Evolutionary conservation across 192 early-diverging fungal genomes (phyloP).

Genomic region (Radiomyces spectabilis): DNA sequence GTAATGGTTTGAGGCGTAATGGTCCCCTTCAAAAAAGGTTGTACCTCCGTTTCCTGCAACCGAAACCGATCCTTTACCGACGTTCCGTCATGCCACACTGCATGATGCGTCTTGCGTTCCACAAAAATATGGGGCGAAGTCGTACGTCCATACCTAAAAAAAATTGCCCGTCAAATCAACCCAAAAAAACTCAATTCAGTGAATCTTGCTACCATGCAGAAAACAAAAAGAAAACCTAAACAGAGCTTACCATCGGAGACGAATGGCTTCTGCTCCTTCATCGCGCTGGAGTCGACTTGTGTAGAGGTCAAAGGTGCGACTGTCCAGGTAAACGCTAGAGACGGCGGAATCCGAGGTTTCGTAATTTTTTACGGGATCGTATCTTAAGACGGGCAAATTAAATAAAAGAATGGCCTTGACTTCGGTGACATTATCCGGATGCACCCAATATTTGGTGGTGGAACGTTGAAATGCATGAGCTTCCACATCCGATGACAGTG

Average conservation of each 20-base stretch:
- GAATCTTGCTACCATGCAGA: too few species aligned
- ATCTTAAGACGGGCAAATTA: constrained; percentile 76
- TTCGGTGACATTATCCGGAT: constrained; percentile 82
- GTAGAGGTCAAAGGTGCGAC: constrained; percentile 76
- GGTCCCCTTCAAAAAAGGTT: constrained; percentile 60
- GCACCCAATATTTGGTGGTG: constrained; percentile 72
- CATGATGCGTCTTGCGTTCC: constrained; percentile 82
- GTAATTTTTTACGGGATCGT: constrained; percentile 36
- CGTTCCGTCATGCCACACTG: constrained; percentile 41
- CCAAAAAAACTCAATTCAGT: too few species aligned
- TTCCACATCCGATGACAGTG: too few species aligned
- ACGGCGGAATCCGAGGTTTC: constrained; percentile 58
- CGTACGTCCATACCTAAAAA: constrained; percentile 1
- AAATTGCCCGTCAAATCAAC: neutral
- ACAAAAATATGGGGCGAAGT: constrained; percentile 70
- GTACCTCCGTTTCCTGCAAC: constrained; percentile 75
- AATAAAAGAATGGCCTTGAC: constrained; percentile 83
- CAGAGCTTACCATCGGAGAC: constrained; percentile 84
- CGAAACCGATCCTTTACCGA: constrained; percentile 75
- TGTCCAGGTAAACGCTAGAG: constrained; percentile 88
- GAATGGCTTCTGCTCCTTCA: constrained; percentile 74
- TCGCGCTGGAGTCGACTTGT: constrained; percentile 69
- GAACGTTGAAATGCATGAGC: constrained; percentile 49
- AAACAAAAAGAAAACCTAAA: too few species aligned
- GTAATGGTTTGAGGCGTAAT: constrained; percentile 50